Percentiles rank a stretch among this genome's conserved stretches.
Conservation (phyloP, 1,284 basidiomycete genomes). For the Inonotus hispidus region DNA sequence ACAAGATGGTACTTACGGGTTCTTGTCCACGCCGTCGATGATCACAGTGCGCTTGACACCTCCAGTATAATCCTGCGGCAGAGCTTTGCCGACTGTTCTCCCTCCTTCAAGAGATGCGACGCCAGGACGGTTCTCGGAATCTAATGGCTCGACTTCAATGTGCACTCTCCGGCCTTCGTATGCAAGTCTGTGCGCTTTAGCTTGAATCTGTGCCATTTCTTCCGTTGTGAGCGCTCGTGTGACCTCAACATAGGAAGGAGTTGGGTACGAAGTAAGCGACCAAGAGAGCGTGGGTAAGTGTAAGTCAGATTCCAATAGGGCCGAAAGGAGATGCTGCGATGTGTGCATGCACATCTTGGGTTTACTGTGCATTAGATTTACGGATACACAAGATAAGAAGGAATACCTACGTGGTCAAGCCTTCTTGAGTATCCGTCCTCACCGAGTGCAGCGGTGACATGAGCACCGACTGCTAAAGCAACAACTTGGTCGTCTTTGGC, state of each 20-base stretch:
- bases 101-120: slow-evolving; percentile 38
- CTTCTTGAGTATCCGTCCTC: slow-evolving; percentile 65
- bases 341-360: slow-evolving; percentile 80
- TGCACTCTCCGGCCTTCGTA: slow-evolving; percentile 26
- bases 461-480: slow-evolving; percentile 44
- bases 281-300: slow-evolving; percentile 79
- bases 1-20: slow-evolving; percentile 48
- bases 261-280: slow-evolving; percentile 66
- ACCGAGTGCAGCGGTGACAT: slow-evolving; percentile 53
- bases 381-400: background rate
- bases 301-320: slow-evolving; percentile 65
- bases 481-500: slow-evolving; percentile 38
- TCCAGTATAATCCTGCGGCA: slow-evolving; percentile 67
- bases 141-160: slow-evolving; percentile 53
- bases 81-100: slow-evolving; percentile 46
- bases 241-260: slow-evolving; percentile 40
- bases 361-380: background rate
- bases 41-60: slow-evolving; percentile 78
- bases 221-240: slow-evolving; percentile 32
- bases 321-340: slow-evolving; percentile 79
- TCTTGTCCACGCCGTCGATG: slow-evolving; percentile 78
- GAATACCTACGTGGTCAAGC: slow-evolving; percentile 66
- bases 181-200: slow-evolving; percentile 29
- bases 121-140: slow-evolving; percentile 34
- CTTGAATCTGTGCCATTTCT: slow-evolving; percentile 36